phyloP scores from a whole-genome alignment of 768 basidiomycete genomes.

The Kwoniella pini region DNA sequence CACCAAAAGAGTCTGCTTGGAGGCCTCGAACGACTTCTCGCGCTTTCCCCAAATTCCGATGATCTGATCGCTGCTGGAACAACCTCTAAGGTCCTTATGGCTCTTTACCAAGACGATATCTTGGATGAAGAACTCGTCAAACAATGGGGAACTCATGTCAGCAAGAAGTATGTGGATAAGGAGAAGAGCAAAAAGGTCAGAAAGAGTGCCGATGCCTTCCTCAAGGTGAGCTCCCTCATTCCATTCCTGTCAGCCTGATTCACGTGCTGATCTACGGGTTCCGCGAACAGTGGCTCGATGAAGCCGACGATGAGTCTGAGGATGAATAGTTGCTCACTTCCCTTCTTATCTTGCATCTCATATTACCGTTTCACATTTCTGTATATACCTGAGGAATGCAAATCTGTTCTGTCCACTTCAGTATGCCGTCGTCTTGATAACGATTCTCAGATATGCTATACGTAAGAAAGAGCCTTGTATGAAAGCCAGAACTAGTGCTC shows the following conservation, averaged over 20 bases:
- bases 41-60: slow-evolving; percentile 67
- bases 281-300: slow-evolving; percentile 21
- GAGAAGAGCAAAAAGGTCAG: slow-evolving; percentile 93
- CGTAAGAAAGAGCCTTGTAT: too few relatives aligned
- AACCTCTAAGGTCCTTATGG: slow-evolving; percentile 92
- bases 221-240: slow-evolving; percentile 64
- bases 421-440: too few relatives aligned
- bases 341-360: too few relatives aligned
- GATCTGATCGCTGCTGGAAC: slow-evolving; percentile 57
- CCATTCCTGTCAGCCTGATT: background rate
- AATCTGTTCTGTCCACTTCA: too few relatives aligned
- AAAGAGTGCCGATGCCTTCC: slow-evolving; percentile 86
- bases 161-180: slow-evolving; percentile 94
- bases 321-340: too few relatives aligned
- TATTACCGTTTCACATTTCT: too few relatives aligned
- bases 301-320: slow-evolving; percentile 31
- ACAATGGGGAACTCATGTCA: slow-evolving; percentile 94
- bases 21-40: slow-evolving; percentile 84
- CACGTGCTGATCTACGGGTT: background rate
- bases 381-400: too few relatives aligned
- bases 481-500: too few relatives aligned
- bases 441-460: too few relatives aligned
- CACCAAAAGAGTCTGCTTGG: slow-evolving; percentile 93
- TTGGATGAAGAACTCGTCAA: slow-evolving; percentile 86
- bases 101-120: slow-evolving; percentile 85